Evolutionary conservation across 2,329 filamentous ascomycete species (phyloP).

Genomic region (Trichoderma hamatum): DNA sequence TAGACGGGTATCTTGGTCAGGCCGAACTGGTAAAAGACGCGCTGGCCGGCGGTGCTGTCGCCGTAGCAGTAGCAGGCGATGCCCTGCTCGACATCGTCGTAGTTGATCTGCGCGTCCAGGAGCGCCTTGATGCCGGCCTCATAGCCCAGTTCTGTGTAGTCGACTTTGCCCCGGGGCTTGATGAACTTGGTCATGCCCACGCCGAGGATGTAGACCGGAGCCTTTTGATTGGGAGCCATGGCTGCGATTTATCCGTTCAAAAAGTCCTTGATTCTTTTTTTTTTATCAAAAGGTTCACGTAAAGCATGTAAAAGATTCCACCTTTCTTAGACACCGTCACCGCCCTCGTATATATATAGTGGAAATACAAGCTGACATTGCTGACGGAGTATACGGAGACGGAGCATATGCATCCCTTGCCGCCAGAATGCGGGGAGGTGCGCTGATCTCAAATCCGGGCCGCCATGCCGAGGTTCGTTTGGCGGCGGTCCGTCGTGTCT

Average conservation of each 20-base stretch:
- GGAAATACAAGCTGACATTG: neutral
- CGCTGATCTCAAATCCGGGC: neutral
- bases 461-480: conserved; percentile 16
- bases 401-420: neutral
- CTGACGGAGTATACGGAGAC: neutral
- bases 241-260: neutral
- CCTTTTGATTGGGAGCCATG: conserved; percentile 56
- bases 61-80: conserved; percentile 98
- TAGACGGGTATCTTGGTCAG: conserved; percentile 96
- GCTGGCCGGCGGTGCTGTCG: conserved; percentile 91
- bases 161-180: conserved; percentile 90
- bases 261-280: neutral
- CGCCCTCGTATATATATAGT: neutral
- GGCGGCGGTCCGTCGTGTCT: conserved; percentile 8
- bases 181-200: conserved; percentile 99
- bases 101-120: conserved; percentile 85
- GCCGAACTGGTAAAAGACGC: conserved; percentile 98
- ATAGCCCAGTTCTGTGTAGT: conserved; percentile 93
- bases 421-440: conserved; percentile 11
- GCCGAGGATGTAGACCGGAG: conserved; percentile 81
- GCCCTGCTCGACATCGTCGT: conserved; percentile 93
- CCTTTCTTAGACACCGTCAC: neutral
- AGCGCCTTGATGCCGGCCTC: conserved; percentile 90
- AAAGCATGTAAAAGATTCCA: neutral
- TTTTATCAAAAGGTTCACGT: neutral